phyloP scores from a whole-genome alignment of 208 protist genomes.

The Porcisia deanei region DNA sequence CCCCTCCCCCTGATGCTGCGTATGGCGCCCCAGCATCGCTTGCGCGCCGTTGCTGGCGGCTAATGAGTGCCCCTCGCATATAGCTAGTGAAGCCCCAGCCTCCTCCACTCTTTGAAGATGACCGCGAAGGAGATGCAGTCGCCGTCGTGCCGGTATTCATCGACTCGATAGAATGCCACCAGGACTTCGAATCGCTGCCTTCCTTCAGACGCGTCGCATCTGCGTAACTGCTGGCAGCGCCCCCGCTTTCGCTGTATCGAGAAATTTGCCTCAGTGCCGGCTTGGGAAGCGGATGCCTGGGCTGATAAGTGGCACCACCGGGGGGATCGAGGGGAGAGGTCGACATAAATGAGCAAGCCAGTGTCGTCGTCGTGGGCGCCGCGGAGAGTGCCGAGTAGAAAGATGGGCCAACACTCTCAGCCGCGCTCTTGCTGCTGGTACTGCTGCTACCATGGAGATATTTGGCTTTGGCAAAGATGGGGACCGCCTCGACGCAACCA shows the following conservation, averaged over 20 bases:
- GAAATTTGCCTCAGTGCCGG: constrained; percentile 25
- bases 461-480: not conserved
- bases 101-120: not conserved
- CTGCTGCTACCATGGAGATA: not conserved
- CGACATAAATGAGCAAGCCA: not conserved
- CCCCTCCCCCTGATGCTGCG: not conserved
- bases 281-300: constrained; percentile 27
- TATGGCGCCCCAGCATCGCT: not conserved
- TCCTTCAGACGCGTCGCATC: not conserved
- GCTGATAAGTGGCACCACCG: constrained; percentile 20
- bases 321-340: not conserved
- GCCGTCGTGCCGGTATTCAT: not conserved
- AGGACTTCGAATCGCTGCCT: not conserved
- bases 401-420: not conserved
- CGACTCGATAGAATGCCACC: not conserved
- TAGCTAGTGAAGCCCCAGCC: not conserved
- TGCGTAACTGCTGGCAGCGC: not conserved
- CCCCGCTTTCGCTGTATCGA: constrained; percentile 10
- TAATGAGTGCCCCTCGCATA: not conserved
- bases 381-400: not conserved
- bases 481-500: constrained; percentile 15
- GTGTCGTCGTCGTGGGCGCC: not conserved
- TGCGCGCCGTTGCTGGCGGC: constrained; percentile 2
- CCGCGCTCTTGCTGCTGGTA: not conserved
- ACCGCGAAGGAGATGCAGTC: not conserved